phyloP scores from a whole-genome alignment of 2,329 filamentous ascomycete species.

The Xylariomycetidae sp. region DNA sequence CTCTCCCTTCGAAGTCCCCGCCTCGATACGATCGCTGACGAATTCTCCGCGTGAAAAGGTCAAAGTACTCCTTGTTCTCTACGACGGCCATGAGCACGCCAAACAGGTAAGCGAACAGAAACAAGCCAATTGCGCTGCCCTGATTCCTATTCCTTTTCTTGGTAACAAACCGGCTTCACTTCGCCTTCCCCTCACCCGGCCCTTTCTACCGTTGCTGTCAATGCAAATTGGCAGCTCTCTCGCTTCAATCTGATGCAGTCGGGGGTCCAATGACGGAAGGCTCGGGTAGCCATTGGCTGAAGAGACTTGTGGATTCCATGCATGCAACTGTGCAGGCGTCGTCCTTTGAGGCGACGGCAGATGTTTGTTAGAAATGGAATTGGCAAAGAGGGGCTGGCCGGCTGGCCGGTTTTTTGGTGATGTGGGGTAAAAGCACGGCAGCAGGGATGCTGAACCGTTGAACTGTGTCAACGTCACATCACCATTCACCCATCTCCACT shows the following conservation, averaged over 20 bases:
- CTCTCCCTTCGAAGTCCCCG: slow-evolving; percentile 41
- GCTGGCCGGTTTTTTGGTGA: too few relatives aligned
- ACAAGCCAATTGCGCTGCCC: too few relatives aligned
- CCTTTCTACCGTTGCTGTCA: too few relatives aligned
- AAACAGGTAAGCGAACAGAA: slow-evolving; percentile 67
- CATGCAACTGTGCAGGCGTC: slow-evolving; percentile 11
- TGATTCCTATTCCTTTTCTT: slow-evolving; percentile 5
- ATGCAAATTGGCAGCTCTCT: too few relatives aligned
- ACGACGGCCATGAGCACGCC: slow-evolving; percentile 88
- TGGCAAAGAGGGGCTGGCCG: too few relatives aligned
- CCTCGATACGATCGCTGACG: slow-evolving; percentile 57
- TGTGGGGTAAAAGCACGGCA: slow-evolving; percentile 22
- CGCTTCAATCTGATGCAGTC: too few relatives aligned
- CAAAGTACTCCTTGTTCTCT: slow-evolving; percentile 91
- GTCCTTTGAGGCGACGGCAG: slow-evolving; percentile 7
- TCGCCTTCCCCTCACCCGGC: too few relatives aligned
- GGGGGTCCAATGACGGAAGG: slow-evolving; percentile 11
- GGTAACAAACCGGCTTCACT: too few relatives aligned
- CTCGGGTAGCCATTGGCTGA: slow-evolving; percentile 4
- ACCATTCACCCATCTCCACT: too few relatives aligned
- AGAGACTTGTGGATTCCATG: slow-evolving; percentile 3
- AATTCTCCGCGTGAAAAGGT: slow-evolving; percentile 62
- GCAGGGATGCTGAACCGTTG: too few relatives aligned
- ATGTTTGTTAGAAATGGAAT: slow-evolving; percentile 4
- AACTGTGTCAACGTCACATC: slow-evolving; percentile 12